Evolutionary conservation across 768 basidiomycete species (phyloP), one percentile per base, ranked within the genome.

Genomic region (Amanita molliuscula): DNA sequence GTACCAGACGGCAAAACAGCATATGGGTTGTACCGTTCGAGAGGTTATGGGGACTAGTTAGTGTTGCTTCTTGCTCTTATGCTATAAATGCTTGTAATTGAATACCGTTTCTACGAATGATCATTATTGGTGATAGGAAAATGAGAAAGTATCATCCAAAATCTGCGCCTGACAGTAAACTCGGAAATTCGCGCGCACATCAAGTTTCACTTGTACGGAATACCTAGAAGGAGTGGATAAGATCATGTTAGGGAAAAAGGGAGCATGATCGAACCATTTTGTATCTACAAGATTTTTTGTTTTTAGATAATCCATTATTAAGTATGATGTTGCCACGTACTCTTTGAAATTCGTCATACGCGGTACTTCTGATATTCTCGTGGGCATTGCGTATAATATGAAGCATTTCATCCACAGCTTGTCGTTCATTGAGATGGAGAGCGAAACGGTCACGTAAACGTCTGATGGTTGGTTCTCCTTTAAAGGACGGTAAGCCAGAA

Each of bases 361-460:
- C 87, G 6, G 87, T 92, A 60, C 88, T 92, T 57, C 95, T 74
- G 50, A 91, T 76, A 62, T 98, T 98, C 69, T 97, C 94, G 59
- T 94, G 88, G 1, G 96, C 96, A 60, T 98, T 94, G 53, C 80
- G 79, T 43, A 97, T 82, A 34, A 90, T 73, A 13, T 80, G 72
- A 74, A 88, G 77, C 93, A 98, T 97, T 65, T 76, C 94, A 38
- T 95, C 90, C 0, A 94, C 95, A 8, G 95, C 96, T 53, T 90
- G 86, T 41, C 88, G 76, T 60, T 99, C 96, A 49, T 78, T 84
- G 47, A 95, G 62, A 20, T 82, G 78, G 28, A 87, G 73, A 36
- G 79, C 83, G 70, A 96, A 99, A 20, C 96, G 78, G 53, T 96
- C 92, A 51, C 79, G 74, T 38, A 99, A 70, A 25, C 96, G 71